These are phyloP conservation scores for Infundibulicybe gibba DNA, from an alignment of 768 basidiomycete species.

Conservation along the genomic window DNA sequence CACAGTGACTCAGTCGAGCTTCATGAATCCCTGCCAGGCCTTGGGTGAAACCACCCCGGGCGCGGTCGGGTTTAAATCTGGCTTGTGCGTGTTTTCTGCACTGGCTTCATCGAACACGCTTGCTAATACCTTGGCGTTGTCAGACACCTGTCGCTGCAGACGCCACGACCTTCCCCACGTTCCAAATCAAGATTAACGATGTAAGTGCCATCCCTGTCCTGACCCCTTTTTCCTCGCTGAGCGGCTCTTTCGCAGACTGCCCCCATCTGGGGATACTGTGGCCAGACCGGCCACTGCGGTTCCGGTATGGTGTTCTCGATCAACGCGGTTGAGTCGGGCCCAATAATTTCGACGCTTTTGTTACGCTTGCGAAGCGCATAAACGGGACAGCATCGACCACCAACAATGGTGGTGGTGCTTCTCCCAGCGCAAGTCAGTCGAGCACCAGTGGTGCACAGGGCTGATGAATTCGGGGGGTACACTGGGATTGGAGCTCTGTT, in stretches of 20 bases:
- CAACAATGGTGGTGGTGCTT: no score
- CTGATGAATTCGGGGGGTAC: background rate
- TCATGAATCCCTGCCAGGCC: background rate
- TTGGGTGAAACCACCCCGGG: constrained; percentile 8
- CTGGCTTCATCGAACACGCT: background rate
- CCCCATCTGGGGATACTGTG: constrained; percentile 61
- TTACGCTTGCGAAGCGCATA: background rate
- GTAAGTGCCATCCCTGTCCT: constrained; percentile 12
- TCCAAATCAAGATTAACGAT: constrained; percentile 48
- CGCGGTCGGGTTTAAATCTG: constrained; percentile 32
- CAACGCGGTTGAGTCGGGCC: constrained; percentile 49
- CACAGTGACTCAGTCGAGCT: background rate
- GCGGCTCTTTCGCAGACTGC: constrained; percentile 24
- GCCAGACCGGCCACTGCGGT: constrained; percentile 47
- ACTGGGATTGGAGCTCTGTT: background rate
- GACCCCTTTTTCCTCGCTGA: background rate
- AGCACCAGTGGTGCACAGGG: no score
- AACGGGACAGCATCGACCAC: background rate
- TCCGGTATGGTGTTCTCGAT: constrained; percentile 63
- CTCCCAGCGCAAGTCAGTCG: no score
- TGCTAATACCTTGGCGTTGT: background rate
- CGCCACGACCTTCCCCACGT: constrained; percentile 40
- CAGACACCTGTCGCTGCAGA: constrained; percentile 40
- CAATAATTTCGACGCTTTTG: constrained; percentile 51
- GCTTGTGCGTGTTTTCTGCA: constrained; percentile 33